Percentiles rank a stretch among this genome's conserved stretches.
These are phyloP conservation scores for Dimargaris verticillata DNA, from an alignment of 192 early-diverging fungal genomes.

Conservation along the genomic window DNA sequence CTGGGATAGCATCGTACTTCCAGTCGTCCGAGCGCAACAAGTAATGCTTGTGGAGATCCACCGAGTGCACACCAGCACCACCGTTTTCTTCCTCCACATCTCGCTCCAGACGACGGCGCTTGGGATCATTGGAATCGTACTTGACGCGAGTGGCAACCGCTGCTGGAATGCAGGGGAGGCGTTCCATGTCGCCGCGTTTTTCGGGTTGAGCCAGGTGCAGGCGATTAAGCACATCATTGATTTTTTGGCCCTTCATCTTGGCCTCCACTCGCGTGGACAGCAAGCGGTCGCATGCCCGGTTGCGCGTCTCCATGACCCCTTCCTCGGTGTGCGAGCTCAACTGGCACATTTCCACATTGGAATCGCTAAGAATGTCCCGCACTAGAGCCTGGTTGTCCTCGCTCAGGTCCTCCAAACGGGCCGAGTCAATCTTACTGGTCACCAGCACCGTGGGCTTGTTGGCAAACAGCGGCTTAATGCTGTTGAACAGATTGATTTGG, in stretches of 20 bases:
- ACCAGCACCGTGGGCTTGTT: constrained; percentile 95
- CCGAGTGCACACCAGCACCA: constrained; percentile 91
- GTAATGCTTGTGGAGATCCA: constrained; percentile 91
- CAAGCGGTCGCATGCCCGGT: constrained; percentile 84
- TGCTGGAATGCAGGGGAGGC: constrained; percentile 73
- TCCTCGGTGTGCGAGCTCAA: constrained; percentile 86
- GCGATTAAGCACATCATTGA: constrained; percentile 84
- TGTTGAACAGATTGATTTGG: constrained; percentile 78
- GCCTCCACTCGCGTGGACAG: constrained; percentile 82
- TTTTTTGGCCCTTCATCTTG: constrained; percentile 80
- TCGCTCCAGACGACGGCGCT: constrained; percentile 64
- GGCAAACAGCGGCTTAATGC: constrained; percentile 94
- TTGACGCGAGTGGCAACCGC: constrained; percentile 45
- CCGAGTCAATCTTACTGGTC: constrained; percentile 90
- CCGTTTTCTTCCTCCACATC: constrained; percentile 82
- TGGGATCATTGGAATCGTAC: constrained; percentile 68
- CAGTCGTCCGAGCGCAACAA: constrained; percentile 67
- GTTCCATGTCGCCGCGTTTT: constrained; percentile 59
- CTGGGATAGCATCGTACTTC: constrained; percentile 95
- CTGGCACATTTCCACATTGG: constrained; percentile 54
- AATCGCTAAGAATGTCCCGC: constrained; percentile 48
- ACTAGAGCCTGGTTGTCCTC: constrained; percentile 56
- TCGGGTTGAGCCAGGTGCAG: constrained; percentile 86
- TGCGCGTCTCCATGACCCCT: constrained; percentile 93
- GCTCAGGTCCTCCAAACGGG: constrained; percentile 59